phyloP scores from a whole-genome alignment of 495 filamentous ascomycete species.

The Neurospora africana region DNA sequence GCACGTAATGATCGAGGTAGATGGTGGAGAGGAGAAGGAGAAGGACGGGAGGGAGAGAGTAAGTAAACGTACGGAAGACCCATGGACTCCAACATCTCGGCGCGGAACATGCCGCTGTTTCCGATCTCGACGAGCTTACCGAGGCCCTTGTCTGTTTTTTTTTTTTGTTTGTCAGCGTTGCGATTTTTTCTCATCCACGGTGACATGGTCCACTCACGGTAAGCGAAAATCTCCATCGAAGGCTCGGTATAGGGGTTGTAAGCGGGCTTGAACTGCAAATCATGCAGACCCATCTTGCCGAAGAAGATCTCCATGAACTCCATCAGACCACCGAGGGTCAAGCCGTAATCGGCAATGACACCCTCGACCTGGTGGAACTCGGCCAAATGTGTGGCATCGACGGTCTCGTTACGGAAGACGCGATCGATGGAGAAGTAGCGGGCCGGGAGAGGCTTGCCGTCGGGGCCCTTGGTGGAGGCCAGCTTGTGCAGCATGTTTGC shows the following conservation, averaged over 20 bases:
- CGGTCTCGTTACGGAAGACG: constrained; percentile 79
- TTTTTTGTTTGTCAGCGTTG: not conserved
- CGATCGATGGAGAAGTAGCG: constrained; percentile 96
- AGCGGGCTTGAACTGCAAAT: constrained; percentile 90
- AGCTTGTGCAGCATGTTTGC: constrained; percentile 84
- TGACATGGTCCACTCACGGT: constrained; percentile 25
- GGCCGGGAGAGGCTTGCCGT: constrained; percentile 52
- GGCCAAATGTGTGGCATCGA: constrained; percentile 91
- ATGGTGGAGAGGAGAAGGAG: not conserved
- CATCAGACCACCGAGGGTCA: constrained; percentile 87
- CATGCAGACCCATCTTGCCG: constrained; percentile 81
- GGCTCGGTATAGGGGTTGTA: constrained; percentile 99
- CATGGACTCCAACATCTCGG: constrained; percentile 82
- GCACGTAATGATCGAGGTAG: not conserved
- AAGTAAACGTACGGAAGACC: constrained; percentile 50
- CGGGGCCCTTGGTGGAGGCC: constrained; percentile 48
- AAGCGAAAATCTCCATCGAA: constrained; percentile 91
- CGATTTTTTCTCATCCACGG: not conserved
- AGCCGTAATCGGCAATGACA: constrained; percentile 89
- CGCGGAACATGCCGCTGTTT: constrained; percentile 95
- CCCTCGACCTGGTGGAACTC: constrained; percentile 99
- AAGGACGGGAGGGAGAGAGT: not conserved
- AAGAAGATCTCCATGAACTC: constrained; percentile 98
- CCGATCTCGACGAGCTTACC: constrained; percentile 93
- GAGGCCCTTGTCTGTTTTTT: constrained; percentile 47